phyloP scores from a whole-genome alignment of 177 flowering plant species.

The Tripterygium wilfordii region DNA sequence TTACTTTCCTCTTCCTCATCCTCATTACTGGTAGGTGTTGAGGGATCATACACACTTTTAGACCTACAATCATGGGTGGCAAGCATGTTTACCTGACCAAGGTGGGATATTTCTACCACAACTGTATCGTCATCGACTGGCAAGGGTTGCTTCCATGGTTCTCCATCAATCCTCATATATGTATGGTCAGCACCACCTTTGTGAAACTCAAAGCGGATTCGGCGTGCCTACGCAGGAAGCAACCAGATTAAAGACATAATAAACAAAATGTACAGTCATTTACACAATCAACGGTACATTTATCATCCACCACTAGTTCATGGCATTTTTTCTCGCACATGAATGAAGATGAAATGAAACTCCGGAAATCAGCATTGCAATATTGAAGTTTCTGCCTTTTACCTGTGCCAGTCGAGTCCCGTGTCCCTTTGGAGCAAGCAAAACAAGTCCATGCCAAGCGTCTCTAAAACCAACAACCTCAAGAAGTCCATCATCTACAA shows the following conservation, averaged over 20 bases:
- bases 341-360: no score
- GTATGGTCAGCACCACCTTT: conserved; percentile 79
- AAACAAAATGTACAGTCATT: no score
- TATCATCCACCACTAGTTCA: no score
- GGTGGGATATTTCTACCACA: conserved; percentile 80
- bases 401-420: conserved; percentile 99
- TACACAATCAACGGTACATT: no score
- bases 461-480: conserved; percentile 92
- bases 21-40: conserved; percentile 30
- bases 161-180: conserved; percentile 95
- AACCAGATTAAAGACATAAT: no score
- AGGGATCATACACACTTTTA: conserved; percentile 56
- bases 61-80: conserved; percentile 62
- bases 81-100: conserved; percentile 85
- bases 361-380: no score
- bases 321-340: no score
- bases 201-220: conserved; percentile 83
- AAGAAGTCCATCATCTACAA: conserved; percentile 84
- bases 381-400: background rate
- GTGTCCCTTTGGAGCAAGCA: conserved; percentile 88
- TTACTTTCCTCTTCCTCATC: conserved; percentile 35
- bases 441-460: conserved; percentile 97
- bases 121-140: conserved; percentile 80
- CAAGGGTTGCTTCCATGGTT: conserved; percentile 98
- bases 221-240: conserved; percentile 81